A percentile compares a stretch with the other conserved stretches of the same genome.
Evolutionary conservation across 768 basidiomycete species (phyloP).

Genomic region (Dioszegia aurantiaca): DNA sequence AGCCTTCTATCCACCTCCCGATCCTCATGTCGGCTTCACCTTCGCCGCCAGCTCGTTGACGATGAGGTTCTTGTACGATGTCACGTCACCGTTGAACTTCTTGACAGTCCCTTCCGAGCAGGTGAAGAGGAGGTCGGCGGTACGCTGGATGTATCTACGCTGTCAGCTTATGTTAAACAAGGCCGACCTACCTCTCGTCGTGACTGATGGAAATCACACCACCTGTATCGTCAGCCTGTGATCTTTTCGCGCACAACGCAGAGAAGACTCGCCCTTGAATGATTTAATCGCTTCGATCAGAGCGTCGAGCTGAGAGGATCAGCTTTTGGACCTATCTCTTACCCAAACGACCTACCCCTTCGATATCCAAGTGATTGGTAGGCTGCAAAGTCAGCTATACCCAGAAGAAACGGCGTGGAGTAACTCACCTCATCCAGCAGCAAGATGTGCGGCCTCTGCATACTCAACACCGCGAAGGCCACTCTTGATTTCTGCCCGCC

Average conservation of each 20-base stretch:
- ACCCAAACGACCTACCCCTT: constrained; percentile 57
- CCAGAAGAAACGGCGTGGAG: neutral
- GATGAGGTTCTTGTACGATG: constrained; percentile 69
- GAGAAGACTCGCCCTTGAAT: constrained; percentile 91
- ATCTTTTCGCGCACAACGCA: neutral
- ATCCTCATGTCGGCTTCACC: constrained; percentile 12
- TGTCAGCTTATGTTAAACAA: neutral
- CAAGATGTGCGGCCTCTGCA: constrained; percentile 86
- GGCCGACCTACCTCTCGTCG: constrained; percentile 82
- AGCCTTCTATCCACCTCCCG: no score
- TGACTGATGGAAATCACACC: constrained; percentile 55
- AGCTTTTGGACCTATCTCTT: neutral
- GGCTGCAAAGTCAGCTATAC: constrained; percentile 57
- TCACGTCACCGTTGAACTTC: constrained; percentile 86
- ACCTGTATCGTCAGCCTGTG: constrained; percentile 6
- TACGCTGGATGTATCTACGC: constrained; percentile 68
- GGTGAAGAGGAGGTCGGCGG: constrained; percentile 81
- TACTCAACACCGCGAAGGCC: constrained; percentile 79
- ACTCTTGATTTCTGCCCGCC: constrained; percentile 94
- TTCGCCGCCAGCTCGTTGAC: constrained; percentile 13
- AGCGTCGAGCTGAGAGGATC: constrained; percentile 64
- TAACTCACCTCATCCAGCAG: constrained; percentile 80
- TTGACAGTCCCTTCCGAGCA: constrained; percentile 76
- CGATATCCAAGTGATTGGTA: constrained; percentile 93
- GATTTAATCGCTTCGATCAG: constrained; percentile 69